A percentile compares a stretch with the other conserved stretches of the same genome.
These are phyloP conservation scores for Heritiera fomes DNA, from an alignment of 345 rosid genomes.

Conservation along the genomic window DNA sequence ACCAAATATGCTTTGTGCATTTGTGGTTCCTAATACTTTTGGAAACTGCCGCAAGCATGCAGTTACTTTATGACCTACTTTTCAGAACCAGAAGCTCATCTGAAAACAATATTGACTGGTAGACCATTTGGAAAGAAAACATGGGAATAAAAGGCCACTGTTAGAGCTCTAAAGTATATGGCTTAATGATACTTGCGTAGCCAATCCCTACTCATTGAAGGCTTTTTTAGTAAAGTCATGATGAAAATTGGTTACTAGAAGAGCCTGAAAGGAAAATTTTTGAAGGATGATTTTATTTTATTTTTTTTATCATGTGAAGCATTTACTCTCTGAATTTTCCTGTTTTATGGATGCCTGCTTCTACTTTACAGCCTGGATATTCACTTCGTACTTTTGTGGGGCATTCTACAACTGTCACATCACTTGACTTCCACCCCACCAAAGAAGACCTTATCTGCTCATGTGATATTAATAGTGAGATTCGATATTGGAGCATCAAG, in stretches of 20 bases:
- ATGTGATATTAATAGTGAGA: constrained; percentile 58
- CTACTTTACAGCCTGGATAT: constrained; percentile 51
- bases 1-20: background rate
- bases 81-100: background rate
- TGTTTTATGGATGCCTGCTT: constrained; percentile 9
- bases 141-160: background rate
- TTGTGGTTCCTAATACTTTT: background rate
- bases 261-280: background rate
- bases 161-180: background rate
- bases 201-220: background rate
- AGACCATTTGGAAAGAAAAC: background rate
- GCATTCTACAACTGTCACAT: constrained; percentile 62
- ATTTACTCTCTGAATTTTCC: background rate
- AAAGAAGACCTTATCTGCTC: constrained; percentile 70
- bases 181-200: background rate
- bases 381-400: constrained; percentile 56
- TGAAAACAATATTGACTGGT: background rate
- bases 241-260: background rate
- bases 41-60: background rate
- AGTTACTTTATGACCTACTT: background rate
- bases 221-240: background rate
- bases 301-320: background rate
- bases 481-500: constrained; percentile 73
- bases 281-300: background rate
- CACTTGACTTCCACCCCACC: constrained; percentile 70